These are phyloP conservation scores for Craterostigma plantagineum DNA, from an alignment of 257 asterid genomes.

Conservation along the genomic window DNA sequence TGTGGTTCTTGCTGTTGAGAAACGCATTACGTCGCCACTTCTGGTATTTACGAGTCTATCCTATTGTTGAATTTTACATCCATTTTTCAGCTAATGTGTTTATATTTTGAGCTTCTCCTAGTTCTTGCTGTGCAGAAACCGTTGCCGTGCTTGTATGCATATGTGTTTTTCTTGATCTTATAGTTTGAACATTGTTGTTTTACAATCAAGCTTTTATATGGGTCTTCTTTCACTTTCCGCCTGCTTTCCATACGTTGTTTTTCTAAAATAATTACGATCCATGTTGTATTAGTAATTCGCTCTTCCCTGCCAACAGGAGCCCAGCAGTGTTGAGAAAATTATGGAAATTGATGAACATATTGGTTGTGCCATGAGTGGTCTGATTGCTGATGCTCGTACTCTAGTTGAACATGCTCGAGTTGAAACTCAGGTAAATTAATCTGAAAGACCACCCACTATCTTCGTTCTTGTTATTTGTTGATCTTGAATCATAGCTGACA, in stretches of 20 bases:
- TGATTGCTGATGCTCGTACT: constrained; percentile 92
- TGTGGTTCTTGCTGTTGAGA: constrained; percentile 82
- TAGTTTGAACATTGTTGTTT: too few species aligned
- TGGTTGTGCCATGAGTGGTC: constrained; percentile 93
- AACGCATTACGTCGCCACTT: constrained; percentile 76
- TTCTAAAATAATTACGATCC: neutral
- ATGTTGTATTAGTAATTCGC: neutral
- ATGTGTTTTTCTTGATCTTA: too few species aligned
- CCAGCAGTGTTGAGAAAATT: constrained; percentile 53
- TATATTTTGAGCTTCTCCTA: neutral
- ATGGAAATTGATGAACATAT: constrained; percentile 89
- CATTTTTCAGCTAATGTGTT: too few species aligned
- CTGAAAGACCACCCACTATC: neutral
- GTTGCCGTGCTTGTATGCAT: too few species aligned
- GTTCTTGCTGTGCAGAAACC: too few species aligned
- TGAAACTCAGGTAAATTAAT: constrained; percentile 56
- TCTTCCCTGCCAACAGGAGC: constrained; percentile 20
- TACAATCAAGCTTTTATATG: too few species aligned
- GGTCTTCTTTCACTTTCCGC: too few species aligned
- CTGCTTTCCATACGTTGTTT: neutral
- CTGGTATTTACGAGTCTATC: constrained; percentile 21
- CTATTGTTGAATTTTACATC: too few species aligned
- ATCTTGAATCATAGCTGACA: too few species aligned
- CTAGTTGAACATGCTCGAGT: constrained; percentile 90
- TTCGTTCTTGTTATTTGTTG: neutral